phyloP scores from a whole-genome alignment of 768 basidiomycete genomes.

The Leccinum disarticulatum region DNA sequence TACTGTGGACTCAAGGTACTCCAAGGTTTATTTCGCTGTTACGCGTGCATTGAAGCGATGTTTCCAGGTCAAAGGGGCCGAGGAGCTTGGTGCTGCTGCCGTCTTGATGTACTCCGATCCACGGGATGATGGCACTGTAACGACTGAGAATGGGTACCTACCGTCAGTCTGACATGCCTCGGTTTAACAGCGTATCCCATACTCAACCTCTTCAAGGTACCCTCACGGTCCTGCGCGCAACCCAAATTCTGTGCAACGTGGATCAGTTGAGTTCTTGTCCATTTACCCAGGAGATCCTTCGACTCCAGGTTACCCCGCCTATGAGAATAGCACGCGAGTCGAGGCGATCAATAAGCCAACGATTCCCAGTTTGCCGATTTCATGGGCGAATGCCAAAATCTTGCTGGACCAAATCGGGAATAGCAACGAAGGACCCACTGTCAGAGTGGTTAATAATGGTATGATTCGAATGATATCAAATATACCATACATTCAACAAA shows the following conservation, averaged over 20 bases:
- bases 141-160: too few relatives aligned
- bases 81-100: too few relatives aligned
- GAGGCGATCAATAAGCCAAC: constrained; percentile 61
- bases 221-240: too few relatives aligned
- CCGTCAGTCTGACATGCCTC: too few relatives aligned
- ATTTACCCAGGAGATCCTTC: too few relatives aligned
- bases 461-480: constrained; percentile 3
- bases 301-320: constrained; percentile 87
- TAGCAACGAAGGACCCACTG: constrained; percentile 36
- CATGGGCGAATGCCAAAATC: constrained; percentile 77
- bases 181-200: too few relatives aligned
- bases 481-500: too few relatives aligned
- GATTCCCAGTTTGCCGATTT: constrained; percentile 87
- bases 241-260: too few relatives aligned
- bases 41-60: background rate
- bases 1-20: constrained; percentile 87
- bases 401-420: constrained; percentile 50
- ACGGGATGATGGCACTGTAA: too few relatives aligned
- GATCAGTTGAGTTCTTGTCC: too few relatives aligned
- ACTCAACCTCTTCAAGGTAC: too few relatives aligned
- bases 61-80: constrained; percentile 70
- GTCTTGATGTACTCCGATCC: too few relatives aligned
- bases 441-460: constrained; percentile 61
- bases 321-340: constrained; percentile 70
- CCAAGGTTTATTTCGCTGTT: background rate